A percentile compares a stretch with the other conserved stretches of the same genome.
Conservation (phyloP, 257 asterid genomes). For the Fraxinus excelsior region DNA sequence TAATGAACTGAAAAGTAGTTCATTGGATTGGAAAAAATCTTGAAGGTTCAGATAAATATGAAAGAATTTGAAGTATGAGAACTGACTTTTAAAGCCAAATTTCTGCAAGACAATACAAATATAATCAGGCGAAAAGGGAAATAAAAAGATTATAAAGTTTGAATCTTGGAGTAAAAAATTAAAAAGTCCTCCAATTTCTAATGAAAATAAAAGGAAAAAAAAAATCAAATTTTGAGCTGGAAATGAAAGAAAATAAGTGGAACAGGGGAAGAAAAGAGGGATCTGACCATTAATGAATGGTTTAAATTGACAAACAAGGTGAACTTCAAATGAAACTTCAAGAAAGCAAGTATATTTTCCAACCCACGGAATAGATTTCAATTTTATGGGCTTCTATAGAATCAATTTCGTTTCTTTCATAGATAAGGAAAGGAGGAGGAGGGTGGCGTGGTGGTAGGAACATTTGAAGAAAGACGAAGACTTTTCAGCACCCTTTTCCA, state of each 20-base stretch:
- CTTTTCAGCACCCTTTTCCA: conserved; percentile 26
- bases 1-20: conserved; percentile 7
- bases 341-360: conserved; percentile 20
- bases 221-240: conserved; percentile 5
- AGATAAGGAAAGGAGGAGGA: not conserved
- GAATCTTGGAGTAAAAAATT: conserved; percentile 23
- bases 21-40: not conserved
- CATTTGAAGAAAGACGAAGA: conserved; percentile 16
- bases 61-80: not conserved
- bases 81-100: not conserved
- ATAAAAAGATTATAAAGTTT: conserved; percentile 20
- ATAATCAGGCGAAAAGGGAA: conserved; percentile 25
- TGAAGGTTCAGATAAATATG: not conserved
- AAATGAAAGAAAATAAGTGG: conserved; percentile 16
- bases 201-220: conserved; percentile 13
- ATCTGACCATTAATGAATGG: conserved; percentile 16
- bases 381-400: conserved; percentile 11
- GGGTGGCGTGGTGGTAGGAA: not conserved
- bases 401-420: conserved; percentile 16
- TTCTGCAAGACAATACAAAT: not conserved
- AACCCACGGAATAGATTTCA: conserved; percentile 25
- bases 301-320: conserved; percentile 19
- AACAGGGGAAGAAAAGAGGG: not conserved
- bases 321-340: conserved; percentile 10
- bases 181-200: conserved; percentile 18